phyloP scores from a whole-genome alignment of 129 eudicot species.

The Arctium lappa region DNA sequence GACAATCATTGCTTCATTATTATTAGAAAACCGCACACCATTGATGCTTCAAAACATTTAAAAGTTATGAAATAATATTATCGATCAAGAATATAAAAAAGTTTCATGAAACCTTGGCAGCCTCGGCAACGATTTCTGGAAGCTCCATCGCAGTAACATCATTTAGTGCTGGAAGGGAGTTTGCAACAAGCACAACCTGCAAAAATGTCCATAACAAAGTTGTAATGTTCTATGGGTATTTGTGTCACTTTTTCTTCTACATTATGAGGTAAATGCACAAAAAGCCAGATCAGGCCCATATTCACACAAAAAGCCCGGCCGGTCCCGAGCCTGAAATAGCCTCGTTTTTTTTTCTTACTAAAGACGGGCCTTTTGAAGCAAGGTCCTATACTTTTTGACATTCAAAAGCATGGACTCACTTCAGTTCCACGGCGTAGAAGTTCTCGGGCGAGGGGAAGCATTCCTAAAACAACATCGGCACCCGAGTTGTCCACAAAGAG shows the following conservation, averaged over 20 bases:
- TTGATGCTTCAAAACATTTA: background rate
- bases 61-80: background rate
- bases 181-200: constrained; percentile 96
- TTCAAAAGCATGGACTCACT: constrained; percentile 37
- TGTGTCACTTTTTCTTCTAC: background rate
- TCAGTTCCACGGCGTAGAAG: constrained; percentile 95
- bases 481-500: constrained; percentile 98
- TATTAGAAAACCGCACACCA: background rate
- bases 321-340: background rate
- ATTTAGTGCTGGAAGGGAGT: constrained; percentile 94
- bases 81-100: background rate
- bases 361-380: background rate
- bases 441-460: constrained; percentile 98
- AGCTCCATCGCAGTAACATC: constrained; percentile 97
- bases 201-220: background rate
- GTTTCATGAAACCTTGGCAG: constrained; percentile 70
- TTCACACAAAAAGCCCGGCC: background rate
- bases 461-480: constrained; percentile 91
- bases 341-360: background rate
- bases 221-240: background rate
- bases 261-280: background rate
- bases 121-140: constrained; percentile 95
- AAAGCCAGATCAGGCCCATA: background rate
- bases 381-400: background rate
- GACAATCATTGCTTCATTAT: background rate